Percentiles rank a stretch among this genome's conserved stretches.
Conservation (phyloP, 306 rosid genomes). For the Delonix regia region DNA sequence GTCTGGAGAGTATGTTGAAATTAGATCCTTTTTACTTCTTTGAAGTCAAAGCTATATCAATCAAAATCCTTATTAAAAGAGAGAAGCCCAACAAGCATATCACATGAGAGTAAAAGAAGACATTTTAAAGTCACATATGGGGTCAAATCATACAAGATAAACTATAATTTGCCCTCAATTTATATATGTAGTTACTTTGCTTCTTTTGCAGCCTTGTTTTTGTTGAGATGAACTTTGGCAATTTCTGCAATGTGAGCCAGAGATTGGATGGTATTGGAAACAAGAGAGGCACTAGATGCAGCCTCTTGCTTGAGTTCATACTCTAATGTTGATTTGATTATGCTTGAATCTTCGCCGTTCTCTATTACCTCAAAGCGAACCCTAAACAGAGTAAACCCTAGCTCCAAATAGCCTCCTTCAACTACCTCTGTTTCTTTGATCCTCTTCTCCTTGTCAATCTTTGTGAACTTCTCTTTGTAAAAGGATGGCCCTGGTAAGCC, state of each 20-base stretch:
- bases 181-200: background rate
- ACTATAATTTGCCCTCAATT: too few relatives aligned
- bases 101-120: too few relatives aligned
- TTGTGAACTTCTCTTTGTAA: constrained; percentile 32
- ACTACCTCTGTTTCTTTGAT: constrained; percentile 58
- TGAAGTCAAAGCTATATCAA: too few relatives aligned
- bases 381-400: constrained; percentile 55
- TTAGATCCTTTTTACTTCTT: too few relatives aligned
- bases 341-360: constrained; percentile 47
- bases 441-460: constrained; percentile 18
- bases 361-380: constrained; percentile 27
- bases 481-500: background rate
- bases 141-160: too few relatives aligned
- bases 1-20: too few relatives aligned
- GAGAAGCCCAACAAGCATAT: too few relatives aligned
- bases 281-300: constrained; percentile 51
- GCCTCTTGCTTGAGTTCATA: constrained; percentile 62
- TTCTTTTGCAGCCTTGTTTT: constrained; percentile 32
- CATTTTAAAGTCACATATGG: too few relatives aligned
- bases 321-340: constrained; percentile 51
- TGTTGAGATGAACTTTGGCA: constrained; percentile 38
- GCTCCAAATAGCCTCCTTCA: constrained; percentile 68
- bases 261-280: constrained; percentile 33
- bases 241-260: constrained; percentile 22
- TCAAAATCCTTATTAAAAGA: too few relatives aligned